Base-by-base conservation (phyloP, 371 early-diverging fungal species). In the Nematocida displodere region DNA sequence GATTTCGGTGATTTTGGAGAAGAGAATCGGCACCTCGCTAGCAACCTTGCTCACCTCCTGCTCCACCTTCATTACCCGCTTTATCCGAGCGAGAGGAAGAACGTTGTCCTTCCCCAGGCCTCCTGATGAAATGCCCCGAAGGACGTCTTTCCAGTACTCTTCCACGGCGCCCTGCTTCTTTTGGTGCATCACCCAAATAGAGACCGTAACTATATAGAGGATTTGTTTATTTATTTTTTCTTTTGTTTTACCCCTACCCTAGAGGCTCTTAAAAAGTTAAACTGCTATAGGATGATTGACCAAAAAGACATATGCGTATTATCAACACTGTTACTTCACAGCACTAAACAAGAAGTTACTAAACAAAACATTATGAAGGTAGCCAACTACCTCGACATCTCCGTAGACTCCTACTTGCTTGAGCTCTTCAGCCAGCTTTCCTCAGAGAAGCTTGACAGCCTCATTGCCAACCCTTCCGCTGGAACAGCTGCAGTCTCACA, bases 1-100 rank as follows among this genome's bases (percentile, higher is more conserved):
- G 48, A 94, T 89, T 79, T 97, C 97, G 80, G 95, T 92, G 0
- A 94, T 92, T 82, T 92, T 90, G 39, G 93, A 89, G 85, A 97
- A 96, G 42, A 97, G 81, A 55, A 94, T 86, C 2, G 97, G 96
- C 17, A 94, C 96, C 83, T 88, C 83, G 26, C 64, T 79, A 13
- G 85, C 84, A 3, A 84, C 81, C 78, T 81, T 82, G 86, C 91
- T 92, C 28, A 92, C 93, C 77, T 95, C 95, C 58, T 93, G 92
- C 82, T 97, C 99, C 1, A 91, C 89, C 84, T 97, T 97, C 97
- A 98, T 98, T 46, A 98, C 92, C 80, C 95, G 92, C 81, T 98
- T 98, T 77, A 98, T 94, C 40, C 99, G 85, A n/a, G 97, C 97
- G 50, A 97, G 83, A 8, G 99, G 99, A 68, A 98, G 82, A 29